Evolutionary conservation across 2,329 filamentous ascomycete genomes (phyloP), one percentile per base, ranked within the genome.

Genomic region (Rhynchosporium graminicola): DNA sequence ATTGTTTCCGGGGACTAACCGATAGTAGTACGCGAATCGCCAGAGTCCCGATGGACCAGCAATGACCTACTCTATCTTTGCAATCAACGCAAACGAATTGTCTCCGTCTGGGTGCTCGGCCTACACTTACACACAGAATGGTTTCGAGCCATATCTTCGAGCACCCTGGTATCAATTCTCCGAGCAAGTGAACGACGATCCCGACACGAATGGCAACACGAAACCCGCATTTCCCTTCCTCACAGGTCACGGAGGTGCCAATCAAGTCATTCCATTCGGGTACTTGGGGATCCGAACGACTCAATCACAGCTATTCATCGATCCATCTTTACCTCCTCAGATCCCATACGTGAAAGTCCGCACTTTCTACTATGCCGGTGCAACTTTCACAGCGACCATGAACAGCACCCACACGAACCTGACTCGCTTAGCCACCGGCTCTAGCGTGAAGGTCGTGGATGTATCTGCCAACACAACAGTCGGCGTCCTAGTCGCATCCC

Each of bases 21-120:
- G 45, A 42, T 54, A 31, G 9, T 63, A 81, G 78, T 90, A 90
- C 69, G 87, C 88, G 4, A 83, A 83, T 50, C 87, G 86, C 60
- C 87, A 90, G 74, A 88, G 86, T 0, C 76, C 82, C 1, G 81
- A 89, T 67, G 88, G 88, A 0, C 88, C 88, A 0, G 88, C 84
- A 3, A 91, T 91, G 88, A 90, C 88, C 1, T 91, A 88, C 73
- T 85, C 85, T 9, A 84, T 88, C 9, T 90, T 89, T 74, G 83
- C 84, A 52, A 83, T 90, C 54, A 83, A 86, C 36, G 87, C 87
- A 13, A 88, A 87, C 61, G 80, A 84, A 54, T 78, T 89, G 10
- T 86, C 85, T 0, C 83, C 82, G 1, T 87, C 86, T 2, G 88
- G 88, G 2, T 90, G 88, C 72, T 84, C 87, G 1, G 82, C 84